Evolutionary conservation across 2,329 filamentous ascomycete genomes (phyloP), one percentile per base, ranked within the genome.

Genomic region (Apiospora saccharicola): DNA sequence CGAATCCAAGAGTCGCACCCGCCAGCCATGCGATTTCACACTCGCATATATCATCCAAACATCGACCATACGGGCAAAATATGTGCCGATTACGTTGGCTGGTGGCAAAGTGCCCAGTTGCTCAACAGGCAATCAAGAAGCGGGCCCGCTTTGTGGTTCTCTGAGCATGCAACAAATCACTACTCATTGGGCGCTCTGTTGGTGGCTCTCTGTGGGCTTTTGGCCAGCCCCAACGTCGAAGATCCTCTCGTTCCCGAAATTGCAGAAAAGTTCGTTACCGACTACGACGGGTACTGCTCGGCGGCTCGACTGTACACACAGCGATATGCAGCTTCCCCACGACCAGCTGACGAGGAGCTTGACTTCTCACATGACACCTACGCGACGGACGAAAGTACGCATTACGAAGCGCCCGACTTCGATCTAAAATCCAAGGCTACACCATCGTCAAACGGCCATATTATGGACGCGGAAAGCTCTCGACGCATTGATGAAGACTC

Each of bases 231-330:
- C 0, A 67, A 67, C 19, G 19, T 67, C 6, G 22, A 67, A 14
- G 64, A 67, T 44, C 64, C 64, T 1, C 64, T 67, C 6, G 64
- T 67, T 2, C 64, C 64, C 14, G 37, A 67, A 3, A 67, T 67
- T 14, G 64, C 64, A 1, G 34, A 67, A 7, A 67, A 13, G 8
- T 67, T n/a, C 8, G 64, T 67, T 2, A 26, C 41, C 22, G 64
- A 67, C 8, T 67, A 67, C n/a, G 22, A 67, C 1, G 22, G 37
- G 1, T 67, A 67, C n/a, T 43, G 64, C 19, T 8, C 5, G 1
- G 64, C 64, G 2, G 64, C 64, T 43, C 22, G 41, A 0, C 22
- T 67, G 1, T 67, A 67, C 19, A 44, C 64, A 0, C 22, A 41
- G 5, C 64, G 34, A 8, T 44, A 67, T 4, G 37, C 64, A 13